These are phyloP conservation scores for Monascus ruber DNA, from an alignment of 2,329 filamentous ascomycete species.

Conservation along the genomic window DNA sequence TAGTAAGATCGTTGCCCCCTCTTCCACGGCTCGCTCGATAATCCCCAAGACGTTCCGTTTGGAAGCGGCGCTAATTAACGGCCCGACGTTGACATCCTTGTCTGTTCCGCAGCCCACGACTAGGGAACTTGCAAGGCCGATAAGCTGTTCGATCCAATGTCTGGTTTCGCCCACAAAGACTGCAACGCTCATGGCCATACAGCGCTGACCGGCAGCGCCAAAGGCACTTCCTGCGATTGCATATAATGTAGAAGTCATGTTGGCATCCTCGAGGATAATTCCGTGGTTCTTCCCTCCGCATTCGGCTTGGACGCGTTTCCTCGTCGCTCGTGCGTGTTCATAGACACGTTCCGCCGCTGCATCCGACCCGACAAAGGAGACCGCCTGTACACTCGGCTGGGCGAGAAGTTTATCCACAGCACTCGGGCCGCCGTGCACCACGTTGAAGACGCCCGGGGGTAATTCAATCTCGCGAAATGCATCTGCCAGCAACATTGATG, in stretches of 20 bases:
- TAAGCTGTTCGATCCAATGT: conserved; percentile 51
- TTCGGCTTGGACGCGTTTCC: conserved; percentile 57
- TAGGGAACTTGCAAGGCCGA: conserved; percentile 48
- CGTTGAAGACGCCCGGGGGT: conserved; percentile 52
- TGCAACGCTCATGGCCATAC: conserved; percentile 54
- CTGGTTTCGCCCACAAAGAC: conserved; percentile 53
- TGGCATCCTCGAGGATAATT: conserved; percentile 52
- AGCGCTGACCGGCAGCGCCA: conserved; percentile 54
- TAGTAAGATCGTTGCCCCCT: conserved; percentile 50
- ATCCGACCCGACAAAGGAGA: conserved; percentile 56
- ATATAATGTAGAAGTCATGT: conserved; percentile 55
- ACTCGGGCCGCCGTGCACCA: conserved; percentile 51
- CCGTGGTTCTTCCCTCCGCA: conserved; percentile 58
- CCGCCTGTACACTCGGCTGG: conserved; percentile 53
- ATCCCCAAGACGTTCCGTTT: conserved; percentile 49
- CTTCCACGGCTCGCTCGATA: conserved; percentile 49
- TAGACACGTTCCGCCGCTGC: conserved; percentile 56
- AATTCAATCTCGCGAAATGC: conserved; percentile 50
- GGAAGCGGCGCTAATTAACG: conserved; percentile 48
- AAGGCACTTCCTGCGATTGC: conserved; percentile 56
- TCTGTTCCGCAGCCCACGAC: conserved; percentile 52
- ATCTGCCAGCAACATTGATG: conserved; percentile 51
- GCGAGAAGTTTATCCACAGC: conserved; percentile 56
- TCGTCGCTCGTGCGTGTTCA: conserved; percentile 48
- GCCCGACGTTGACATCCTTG: conserved; percentile 49